Base-by-base conservation (phyloP, 2,329 filamentous ascomycete species). In the Cladosporium sp. region DNA sequence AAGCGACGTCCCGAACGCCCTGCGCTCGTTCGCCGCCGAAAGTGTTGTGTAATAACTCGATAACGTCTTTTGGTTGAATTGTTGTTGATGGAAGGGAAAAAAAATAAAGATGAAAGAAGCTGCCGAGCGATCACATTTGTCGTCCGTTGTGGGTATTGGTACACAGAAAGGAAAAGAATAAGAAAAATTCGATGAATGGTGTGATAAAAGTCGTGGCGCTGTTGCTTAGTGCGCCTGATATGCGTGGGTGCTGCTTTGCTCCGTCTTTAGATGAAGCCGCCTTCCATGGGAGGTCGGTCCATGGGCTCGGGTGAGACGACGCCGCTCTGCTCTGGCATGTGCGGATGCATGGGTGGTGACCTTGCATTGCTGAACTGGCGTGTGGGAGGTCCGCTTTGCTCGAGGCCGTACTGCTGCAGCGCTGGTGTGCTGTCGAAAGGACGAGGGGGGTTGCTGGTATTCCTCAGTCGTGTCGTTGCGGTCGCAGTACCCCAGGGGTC, bases 361-460 rank as follows among this genome's bases (percentile, higher is more conserved):
- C 32, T 62, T 14, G 61, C 49, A 24, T 57, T 64, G 36, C 61
- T 64, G 51, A 64, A 57, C 24, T 64, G 51, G 18, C 61, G 51
- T 11, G 61, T 47, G 3, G 63, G 63, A 59, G 63, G 55, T 18
- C 18, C 49, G 32, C 63, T 60, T 12, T 65, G 63, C 55, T 61
- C 58, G 24, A 66, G 61, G n/a, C 64, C 67, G 54, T 65, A 69
- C 21, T 66, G 67, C 55, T 64, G 67, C 34, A 71, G 41, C n/a
- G 67, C 68, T 1, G 69, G 68, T 21, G 51, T 70, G 54, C 65
- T 69, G 14, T 70, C 67, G 57, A 68, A 70, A 10, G 64, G 61
- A n/a, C 60, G 61, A 36, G 52, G 41, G 2, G 65, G 54, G 55
- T 60, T 64, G 44, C 61, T 59, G 34, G 32, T 41, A 26, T 64